Conservation (phyloP, 805 yeast species). For the Metschnikowia sp. region DNA sequence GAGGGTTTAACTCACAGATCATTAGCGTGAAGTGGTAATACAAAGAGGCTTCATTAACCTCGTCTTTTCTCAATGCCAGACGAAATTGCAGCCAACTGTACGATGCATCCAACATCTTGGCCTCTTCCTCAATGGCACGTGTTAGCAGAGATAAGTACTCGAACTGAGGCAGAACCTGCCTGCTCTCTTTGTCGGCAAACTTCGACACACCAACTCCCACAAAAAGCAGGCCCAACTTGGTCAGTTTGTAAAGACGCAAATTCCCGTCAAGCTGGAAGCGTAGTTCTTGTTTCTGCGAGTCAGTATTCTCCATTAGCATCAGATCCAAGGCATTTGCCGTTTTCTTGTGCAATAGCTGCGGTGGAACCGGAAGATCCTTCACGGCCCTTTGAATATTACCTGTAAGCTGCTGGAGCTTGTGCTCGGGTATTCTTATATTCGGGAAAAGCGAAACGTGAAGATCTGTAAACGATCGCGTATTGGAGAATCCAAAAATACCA, state of each 20-base stretch:
- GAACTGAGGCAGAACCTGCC: neutral
- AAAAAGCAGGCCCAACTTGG: conserved; percentile 12
- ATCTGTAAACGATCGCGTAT: conserved; percentile 8
- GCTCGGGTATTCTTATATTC: conserved; percentile 7
- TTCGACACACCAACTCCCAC: conserved; percentile 12
- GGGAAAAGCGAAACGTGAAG: conserved; percentile 20
- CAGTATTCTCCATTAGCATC: conserved; percentile 1
- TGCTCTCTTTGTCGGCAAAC: neutral
- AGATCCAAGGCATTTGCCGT: conserved; percentile 6
- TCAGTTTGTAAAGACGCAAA: conserved; percentile 6
- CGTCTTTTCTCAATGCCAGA: neutral
- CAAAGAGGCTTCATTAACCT: neutral
- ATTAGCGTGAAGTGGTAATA: conserved; percentile 15
- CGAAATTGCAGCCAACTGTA: conserved; percentile 10
- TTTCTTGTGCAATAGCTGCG: neutral
- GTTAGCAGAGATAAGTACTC: conserved; percentile 11
- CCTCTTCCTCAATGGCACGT: conserved; percentile 11
- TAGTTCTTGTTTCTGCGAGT: neutral
- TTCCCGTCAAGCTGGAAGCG: conserved; percentile 1
- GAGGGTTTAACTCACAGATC: conserved; percentile 13
- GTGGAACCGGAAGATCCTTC: conserved; percentile 1
- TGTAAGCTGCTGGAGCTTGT: neutral
- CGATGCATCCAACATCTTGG: conserved; percentile 4
- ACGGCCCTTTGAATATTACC: conserved; percentile 5
- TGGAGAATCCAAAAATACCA: conserved; percentile 8